These are phyloP conservation scores for Vigna unguiculata DNA, from an alignment of 306 rosid genomes.

Conservation along the genomic window DNA sequence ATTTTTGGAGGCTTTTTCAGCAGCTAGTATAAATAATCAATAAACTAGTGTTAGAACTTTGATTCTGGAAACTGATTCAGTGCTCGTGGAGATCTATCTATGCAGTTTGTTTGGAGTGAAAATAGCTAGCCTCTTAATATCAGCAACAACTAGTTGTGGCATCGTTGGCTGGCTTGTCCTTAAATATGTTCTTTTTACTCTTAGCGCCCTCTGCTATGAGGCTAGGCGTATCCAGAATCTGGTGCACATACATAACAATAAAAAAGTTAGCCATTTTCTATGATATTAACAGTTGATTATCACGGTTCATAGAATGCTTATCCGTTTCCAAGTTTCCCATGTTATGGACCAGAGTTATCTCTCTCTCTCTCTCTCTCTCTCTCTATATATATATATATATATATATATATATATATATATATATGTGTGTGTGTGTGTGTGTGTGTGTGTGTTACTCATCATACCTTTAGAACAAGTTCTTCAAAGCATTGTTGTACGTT, in stretches of 20 bases:
- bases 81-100: conserved; percentile 26
- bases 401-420: not conserved
- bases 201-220: conserved; percentile 86
- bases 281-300: conserved; percentile 13
- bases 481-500: conserved; percentile 96
- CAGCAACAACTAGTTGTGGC: conserved; percentile 85
- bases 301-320: not conserved
- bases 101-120: conserved; percentile 31
- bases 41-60: conserved; percentile 35
- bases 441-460: not conserved
- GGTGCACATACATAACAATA: conserved; percentile 48
- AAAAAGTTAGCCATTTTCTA: conserved; percentile 20
- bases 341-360: conserved; percentile 3
- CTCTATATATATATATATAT: too few relatives aligned
- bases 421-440: not conserved
- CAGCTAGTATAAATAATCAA: conserved; percentile 32
- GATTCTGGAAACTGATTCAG: conserved; percentile 39
- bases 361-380: too few relatives aligned
- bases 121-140: conserved; percentile 32
- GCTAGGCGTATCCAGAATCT: conserved; percentile 95
- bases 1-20: conserved; percentile 1
- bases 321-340: not conserved
- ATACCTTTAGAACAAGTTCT: conserved; percentile 93
- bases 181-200: conserved; percentile 89
- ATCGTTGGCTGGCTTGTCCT: conserved; percentile 62